These are phyloP conservation scores for Yamadazyma trypodendri DNA, from an alignment of 1,139 yeast genomes.

Conservation along the genomic window DNA sequence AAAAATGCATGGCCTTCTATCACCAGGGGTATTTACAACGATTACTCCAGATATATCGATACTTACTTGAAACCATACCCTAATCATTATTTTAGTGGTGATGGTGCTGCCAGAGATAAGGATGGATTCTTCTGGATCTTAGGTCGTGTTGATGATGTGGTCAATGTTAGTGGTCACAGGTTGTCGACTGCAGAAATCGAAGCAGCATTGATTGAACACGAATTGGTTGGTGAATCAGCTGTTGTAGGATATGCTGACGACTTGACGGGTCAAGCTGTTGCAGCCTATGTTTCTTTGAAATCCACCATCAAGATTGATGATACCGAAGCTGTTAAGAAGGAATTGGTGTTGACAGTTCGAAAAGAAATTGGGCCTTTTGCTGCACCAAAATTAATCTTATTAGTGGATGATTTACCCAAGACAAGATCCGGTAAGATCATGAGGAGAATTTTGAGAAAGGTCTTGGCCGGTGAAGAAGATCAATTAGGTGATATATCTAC, in stretches of 20 bases:
- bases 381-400: slow-evolving; percentile 69
- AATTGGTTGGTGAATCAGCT: slow-evolving; percentile 71
- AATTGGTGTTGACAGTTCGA: slow-evolving; percentile 68
- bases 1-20: slow-evolving; percentile 95
- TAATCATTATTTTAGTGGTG: slow-evolving; percentile 96
- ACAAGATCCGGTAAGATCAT: slow-evolving; percentile 82
- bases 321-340: slow-evolving; percentile 59
- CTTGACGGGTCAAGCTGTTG: slow-evolving; percentile 80
- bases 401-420: slow-evolving; percentile 78
- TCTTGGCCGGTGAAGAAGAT: slow-evolving; percentile 76
- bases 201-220: slow-evolving; percentile 72
- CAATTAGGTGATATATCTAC: slow-evolving; percentile 80
- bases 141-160: slow-evolving; percentile 98
- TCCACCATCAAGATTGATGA: slow-evolving; percentile 39
- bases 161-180: slow-evolving; percentile 96
- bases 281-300: slow-evolving; percentile 74
- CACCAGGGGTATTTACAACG: slow-evolving; percentile 95
- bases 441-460: slow-evolving; percentile 80
- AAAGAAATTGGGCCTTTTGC: slow-evolving; percentile 85
- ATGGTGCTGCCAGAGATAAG: slow-evolving; percentile 96
- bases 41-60: slow-evolving; percentile 86
- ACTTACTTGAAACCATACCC: slow-evolving; percentile 96
- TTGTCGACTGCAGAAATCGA: slow-evolving; percentile 95
- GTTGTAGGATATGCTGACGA: slow-evolving; percentile 82
- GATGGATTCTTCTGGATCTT: slow-evolving; percentile 98